Base-by-base conservation (phyloP, 2,329 filamentous ascomycete species). In the Aspergillus amoenus region DNA sequence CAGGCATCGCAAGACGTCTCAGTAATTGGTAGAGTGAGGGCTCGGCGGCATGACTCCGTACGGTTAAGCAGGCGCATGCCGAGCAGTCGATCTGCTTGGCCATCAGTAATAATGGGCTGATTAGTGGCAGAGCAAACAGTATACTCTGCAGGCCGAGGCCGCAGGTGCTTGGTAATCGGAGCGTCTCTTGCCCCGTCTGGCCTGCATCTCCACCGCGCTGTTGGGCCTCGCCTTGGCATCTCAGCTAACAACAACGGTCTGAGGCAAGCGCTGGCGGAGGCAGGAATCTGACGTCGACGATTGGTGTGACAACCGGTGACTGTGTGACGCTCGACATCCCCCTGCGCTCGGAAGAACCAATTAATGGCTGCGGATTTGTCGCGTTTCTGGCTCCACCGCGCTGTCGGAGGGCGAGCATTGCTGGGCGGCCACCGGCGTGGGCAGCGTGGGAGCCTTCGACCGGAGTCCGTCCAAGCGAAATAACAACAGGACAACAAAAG, bases 81-180 rank as follows among this genome's bases (percentile, higher is more conserved):
- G 17, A 53, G 51, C 17, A 45, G 42, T 15, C 21, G 51, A 53
- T 46, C 51, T 6, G 4, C 51, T 53, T 53, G 51, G 51, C 51
- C 34, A 46, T 53, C 32, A 30, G 11, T 53, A 46, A 53, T 53
- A 46, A 12, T 53, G 51, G 51, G 17, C 51, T 53, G 43, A 47
- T 53, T 22, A 53, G 51, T 53, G 51, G 51, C 9, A 30, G 27
- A 30, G 27, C 24, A 22, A 32, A 30, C 7, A 22, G 30, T 32
- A 4, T 30, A 30, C 27, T 46, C 22, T 27, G 3, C 9, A 46
- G 51, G 51, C 13, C 51, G 32, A 44, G 51, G 42, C 51, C 51
- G 17, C 27, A 22, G 24, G 32, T 46, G 51, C 51, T 53, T 53
- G 51, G 51, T 53, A 53, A 53, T 30, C 27, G 27, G 27, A 30